phyloP scores from a whole-genome alignment of 306 rosid genomes.

The Quercus bicolor region DNA sequence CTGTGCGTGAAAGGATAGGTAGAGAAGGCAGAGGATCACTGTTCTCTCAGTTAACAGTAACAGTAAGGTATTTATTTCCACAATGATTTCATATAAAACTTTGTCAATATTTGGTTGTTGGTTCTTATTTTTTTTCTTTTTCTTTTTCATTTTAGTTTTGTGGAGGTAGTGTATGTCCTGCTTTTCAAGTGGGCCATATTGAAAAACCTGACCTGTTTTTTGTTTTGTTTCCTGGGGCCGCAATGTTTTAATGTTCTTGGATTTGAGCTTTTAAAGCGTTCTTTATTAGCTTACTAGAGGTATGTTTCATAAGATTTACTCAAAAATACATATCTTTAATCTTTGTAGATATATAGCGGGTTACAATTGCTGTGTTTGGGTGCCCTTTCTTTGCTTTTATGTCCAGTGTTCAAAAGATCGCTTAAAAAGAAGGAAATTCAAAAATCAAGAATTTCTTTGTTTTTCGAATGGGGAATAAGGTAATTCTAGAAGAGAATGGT shows the following conservation, averaged over 20 bases:
- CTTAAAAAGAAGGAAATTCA: no score
- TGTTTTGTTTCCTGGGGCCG: background rate
- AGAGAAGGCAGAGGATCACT: background rate
- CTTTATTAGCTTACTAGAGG: background rate
- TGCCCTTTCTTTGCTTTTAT: no score
- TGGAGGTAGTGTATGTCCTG: background rate
- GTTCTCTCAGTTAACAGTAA: background rate
- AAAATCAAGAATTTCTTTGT: background rate
- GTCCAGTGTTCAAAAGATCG: no score
- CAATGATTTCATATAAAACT: background rate
- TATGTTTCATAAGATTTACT: background rate
- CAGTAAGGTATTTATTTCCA: background rate
- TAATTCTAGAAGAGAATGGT: background rate
- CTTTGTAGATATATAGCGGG: background rate
- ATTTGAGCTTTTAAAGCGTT: background rate
- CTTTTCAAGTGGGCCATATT: background rate
- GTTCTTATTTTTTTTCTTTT: background rate
- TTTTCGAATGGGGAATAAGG: background rate
- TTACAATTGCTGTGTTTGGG: no score
- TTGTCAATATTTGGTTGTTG: background rate
- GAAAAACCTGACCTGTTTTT: background rate
- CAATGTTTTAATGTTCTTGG: background rate
- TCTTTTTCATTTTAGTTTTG: no score
- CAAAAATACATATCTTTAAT: background rate
- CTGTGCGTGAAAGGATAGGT: background rate